These are phyloP conservation scores for Hypoxylon rickii DNA, from an alignment of 495 filamentous ascomycete genomes.

Conservation along the genomic window DNA sequence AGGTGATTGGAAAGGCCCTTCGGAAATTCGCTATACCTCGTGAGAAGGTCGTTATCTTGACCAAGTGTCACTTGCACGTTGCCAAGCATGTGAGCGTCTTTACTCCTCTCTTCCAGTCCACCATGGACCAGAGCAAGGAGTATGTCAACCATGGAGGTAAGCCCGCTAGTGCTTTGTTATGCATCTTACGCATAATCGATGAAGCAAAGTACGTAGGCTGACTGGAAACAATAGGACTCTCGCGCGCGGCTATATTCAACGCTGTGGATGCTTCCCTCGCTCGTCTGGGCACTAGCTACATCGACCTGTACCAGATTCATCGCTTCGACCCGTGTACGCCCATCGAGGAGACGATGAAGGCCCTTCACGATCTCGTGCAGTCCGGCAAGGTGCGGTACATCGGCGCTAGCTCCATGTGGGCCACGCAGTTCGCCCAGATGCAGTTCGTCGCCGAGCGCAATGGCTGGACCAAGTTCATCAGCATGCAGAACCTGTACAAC, in stretches of 20 bases:
- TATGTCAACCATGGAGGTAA: slow-evolving; percentile 36
- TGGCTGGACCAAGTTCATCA: slow-evolving; percentile 75
- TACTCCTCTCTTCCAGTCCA: slow-evolving; percentile 25
- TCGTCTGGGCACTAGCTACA: slow-evolving; percentile 64
- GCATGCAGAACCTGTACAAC: slow-evolving; percentile 78
- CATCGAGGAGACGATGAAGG: slow-evolving; percentile 67
- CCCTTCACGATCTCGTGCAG: slow-evolving; percentile 65
- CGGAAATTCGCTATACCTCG: slow-evolving; percentile 76
- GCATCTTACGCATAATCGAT: no score
- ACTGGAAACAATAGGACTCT: slow-evolving; percentile 45
- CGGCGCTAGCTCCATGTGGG: slow-evolving; percentile 64
- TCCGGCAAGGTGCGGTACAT: slow-evolving; percentile 67
- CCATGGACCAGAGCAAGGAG: slow-evolving; percentile 25
- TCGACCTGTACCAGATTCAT: slow-evolving; percentile 75
- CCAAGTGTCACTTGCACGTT: slow-evolving; percentile 73
- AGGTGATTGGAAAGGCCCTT: slow-evolving; percentile 76
- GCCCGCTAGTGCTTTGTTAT: not conserved
- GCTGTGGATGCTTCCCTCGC: slow-evolving; percentile 65
- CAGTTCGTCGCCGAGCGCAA: slow-evolving; percentile 66
- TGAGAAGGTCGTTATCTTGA: slow-evolving; percentile 73
- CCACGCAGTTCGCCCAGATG: slow-evolving; percentile 57
- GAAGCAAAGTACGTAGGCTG: slow-evolving; percentile 22
- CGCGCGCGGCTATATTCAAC: slow-evolving; percentile 65
- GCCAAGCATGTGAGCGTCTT: slow-evolving; percentile 41
- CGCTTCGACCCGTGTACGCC: slow-evolving; percentile 58